Evolutionary conservation across 805 yeast genomes (phyloP).

Genomic region (Saturnispora kantuleensis): DNA sequence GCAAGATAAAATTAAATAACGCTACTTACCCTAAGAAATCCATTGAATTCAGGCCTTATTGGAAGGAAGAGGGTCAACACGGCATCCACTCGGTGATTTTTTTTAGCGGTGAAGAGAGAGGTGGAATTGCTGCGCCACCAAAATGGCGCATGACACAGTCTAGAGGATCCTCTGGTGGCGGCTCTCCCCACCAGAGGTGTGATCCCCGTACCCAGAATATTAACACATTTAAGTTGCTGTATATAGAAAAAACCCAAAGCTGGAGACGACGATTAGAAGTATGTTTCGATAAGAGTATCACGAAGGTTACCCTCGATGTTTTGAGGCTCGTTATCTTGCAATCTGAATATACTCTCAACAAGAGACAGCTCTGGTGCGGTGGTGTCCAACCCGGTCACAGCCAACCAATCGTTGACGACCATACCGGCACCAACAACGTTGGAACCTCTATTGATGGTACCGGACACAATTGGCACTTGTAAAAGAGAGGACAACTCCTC

Average conservation of each 20-base stretch:
- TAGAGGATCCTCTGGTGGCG: too few relatives aligned
- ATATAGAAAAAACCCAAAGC: constrained; percentile 6
- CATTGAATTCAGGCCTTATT: constrained; percentile 8
- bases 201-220: not conserved
- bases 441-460: constrained; percentile 97
- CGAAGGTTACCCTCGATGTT: constrained; percentile 76
- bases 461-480: constrained; percentile 97
- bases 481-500: constrained; percentile 92
- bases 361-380: constrained; percentile 98
- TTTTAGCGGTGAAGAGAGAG: too few relatives aligned
- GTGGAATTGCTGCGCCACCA: too few relatives aligned
- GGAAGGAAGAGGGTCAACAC: not conserved
- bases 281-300: constrained; percentile 88
- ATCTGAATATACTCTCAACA: constrained; percentile 88
- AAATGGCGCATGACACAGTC: too few relatives aligned
- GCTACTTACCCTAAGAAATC: constrained; percentile 18
- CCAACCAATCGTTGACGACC: constrained; percentile 97
- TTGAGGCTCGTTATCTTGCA: constrained; percentile 86
- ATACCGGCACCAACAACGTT: constrained; percentile 97
- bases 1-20: not conserved
- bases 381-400: constrained; percentile 94
- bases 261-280: constrained; percentile 37
- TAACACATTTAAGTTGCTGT: not conserved
- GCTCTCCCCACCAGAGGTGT: too few relatives aligned
- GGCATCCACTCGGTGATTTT: too few relatives aligned